A percentile compares a stretch with the other conserved stretches of the same genome.
Evolutionary conservation across 2,329 filamentous ascomycete genomes (phyloP).

Genomic region (Acephala macrosclerotiorum): DNA sequence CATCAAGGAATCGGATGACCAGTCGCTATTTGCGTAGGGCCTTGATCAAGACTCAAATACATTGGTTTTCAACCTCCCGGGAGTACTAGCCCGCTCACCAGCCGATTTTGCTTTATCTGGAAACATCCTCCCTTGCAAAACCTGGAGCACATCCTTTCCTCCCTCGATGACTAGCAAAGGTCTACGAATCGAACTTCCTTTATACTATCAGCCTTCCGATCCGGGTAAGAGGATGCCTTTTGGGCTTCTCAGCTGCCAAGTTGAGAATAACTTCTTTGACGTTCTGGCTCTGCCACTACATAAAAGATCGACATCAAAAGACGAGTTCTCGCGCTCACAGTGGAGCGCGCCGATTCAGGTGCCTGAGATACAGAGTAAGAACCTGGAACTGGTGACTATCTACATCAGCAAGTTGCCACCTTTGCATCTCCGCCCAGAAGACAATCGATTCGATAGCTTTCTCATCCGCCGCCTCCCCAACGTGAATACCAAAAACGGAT

Average conservation of each 20-base stretch:
- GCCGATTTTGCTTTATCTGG: neutral
- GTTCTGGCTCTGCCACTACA: neutral
- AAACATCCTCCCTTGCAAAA: neutral
- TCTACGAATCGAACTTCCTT: slow-evolving; percentile 2
- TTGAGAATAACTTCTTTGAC: neutral
- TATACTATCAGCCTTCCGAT: neutral
- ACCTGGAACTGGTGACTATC: neutral
- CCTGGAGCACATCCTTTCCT: neutral
- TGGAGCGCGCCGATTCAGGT: neutral
- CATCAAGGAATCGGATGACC: slow-evolving; percentile 40
- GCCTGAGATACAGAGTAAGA: neutral
- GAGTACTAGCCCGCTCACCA: slow-evolving; percentile 1
- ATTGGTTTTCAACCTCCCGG: neutral
- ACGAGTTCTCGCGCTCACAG: neutral
- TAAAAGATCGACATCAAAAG: neutral
- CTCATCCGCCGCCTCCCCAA: neutral
- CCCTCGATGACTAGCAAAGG: slow-evolving; percentile 13
- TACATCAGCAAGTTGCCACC: neutral
- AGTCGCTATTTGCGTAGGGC: slow-evolving; percentile 46
- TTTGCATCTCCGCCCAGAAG: neutral
- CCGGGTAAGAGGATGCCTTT: neutral
- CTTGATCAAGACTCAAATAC: neutral
- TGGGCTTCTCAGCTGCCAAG: neutral
- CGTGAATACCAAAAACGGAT: neutral
- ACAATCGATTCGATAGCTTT: neutral